Evolutionary conservation across 2,329 filamentous ascomycete genomes (phyloP).

Genomic region (Penicillium oxalicum): DNA sequence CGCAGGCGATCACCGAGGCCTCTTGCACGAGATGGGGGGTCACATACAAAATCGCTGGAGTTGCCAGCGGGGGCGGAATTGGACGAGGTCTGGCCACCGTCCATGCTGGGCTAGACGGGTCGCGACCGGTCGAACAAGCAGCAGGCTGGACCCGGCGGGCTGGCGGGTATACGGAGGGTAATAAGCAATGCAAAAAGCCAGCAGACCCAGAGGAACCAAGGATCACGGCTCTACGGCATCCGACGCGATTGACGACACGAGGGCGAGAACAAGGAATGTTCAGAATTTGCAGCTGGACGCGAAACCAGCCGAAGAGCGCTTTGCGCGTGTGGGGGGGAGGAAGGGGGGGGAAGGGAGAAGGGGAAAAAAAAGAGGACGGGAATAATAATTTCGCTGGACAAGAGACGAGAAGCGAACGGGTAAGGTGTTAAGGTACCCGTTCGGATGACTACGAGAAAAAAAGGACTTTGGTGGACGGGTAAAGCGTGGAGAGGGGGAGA

Average conservation of each 20-base stretch:
- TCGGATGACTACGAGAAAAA: too few species aligned
- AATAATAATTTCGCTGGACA: too few species aligned
- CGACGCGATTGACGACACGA: too few species aligned
- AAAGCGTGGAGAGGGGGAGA: too few species aligned
- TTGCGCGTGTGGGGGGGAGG: not conserved
- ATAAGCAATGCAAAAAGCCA: conserved; percentile 14
- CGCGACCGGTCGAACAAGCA: conserved; percentile 35
- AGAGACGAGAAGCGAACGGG: not conserved
- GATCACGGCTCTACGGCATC: not conserved
- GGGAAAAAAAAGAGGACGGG: not conserved
- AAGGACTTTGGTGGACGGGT: not conserved
- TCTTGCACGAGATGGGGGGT: too few species aligned
- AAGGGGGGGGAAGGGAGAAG: not conserved
- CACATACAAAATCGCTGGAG: conserved; percentile 88
- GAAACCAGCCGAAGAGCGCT: too few species aligned
- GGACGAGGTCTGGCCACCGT: conserved; percentile 39
- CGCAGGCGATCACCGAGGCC: too few species aligned
- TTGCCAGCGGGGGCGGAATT: conserved; percentile 58
- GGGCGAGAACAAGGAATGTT: not conserved
- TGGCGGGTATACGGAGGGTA: conserved; percentile 2
- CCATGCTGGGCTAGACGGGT: conserved; percentile 41
- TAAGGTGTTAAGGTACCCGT: not conserved
- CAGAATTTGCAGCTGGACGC: not conserved
- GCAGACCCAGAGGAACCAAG: conserved; percentile 6
- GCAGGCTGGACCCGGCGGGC: conserved; percentile 18